Evolutionary conservation across 768 basidiomycete genomes (phyloP).

Genomic region (Leccinellum albellum): DNA sequence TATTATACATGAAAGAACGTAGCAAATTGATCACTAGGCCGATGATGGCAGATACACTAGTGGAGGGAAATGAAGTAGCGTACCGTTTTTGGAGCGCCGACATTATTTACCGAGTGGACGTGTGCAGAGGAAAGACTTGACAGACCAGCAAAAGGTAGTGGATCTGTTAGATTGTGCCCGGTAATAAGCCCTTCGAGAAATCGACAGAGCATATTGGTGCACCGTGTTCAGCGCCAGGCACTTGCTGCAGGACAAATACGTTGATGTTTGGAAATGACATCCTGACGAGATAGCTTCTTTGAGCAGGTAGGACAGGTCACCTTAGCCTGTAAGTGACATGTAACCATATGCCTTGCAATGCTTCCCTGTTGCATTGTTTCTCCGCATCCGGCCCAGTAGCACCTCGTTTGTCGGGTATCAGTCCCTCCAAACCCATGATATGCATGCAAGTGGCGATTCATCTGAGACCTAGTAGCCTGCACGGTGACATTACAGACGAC

Average conservation of each 20-base stretch:
- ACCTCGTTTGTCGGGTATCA: slow-evolving; percentile 18
- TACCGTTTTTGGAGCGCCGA: slow-evolving; percentile 4
- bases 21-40: background rate
- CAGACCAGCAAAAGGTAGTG: background rate
- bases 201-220: background rate
- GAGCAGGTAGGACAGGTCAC: slow-evolving; percentile 27
- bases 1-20: background rate
- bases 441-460: slow-evolving; percentile 27
- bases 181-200: background rate
- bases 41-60: background rate
- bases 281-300: slow-evolving; percentile 26
- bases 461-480: slow-evolving; percentile 19
- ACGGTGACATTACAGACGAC: slow-evolving; percentile 15
- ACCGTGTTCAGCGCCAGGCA: slow-evolving; percentile 9
- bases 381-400: slow-evolving; percentile 19
- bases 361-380: slow-evolving; percentile 27
- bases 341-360: slow-evolving; percentile 26
- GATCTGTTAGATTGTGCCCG: background rate
- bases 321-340: slow-evolving; percentile 26
- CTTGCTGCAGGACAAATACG: slow-evolving; percentile 23
- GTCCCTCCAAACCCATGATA: slow-evolving; percentile 22
- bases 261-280: slow-evolving; percentile 26
- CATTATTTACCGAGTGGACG: background rate
- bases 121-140: background rate
- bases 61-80: background rate